Evolutionary conservation across 345 rosid species (phyloP).

Genomic region (Hevea brasiliensis): DNA sequence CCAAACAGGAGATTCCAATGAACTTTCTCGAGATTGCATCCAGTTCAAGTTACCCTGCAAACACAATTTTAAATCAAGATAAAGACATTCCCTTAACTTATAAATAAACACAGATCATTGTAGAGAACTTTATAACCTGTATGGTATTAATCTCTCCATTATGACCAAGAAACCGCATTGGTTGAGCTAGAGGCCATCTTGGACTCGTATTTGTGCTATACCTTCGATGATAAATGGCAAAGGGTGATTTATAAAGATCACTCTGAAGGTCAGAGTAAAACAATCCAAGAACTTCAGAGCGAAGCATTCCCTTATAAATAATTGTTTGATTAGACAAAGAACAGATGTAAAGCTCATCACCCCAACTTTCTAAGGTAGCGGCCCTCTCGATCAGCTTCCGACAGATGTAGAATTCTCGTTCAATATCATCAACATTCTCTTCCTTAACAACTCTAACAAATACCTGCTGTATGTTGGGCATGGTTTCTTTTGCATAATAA

Average conservation of each 20-base stretch:
- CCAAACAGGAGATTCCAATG: constrained; percentile 92
- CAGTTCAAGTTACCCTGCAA: constrained; percentile 95
- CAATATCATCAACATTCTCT: constrained; percentile 83
- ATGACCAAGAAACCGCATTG: constrained; percentile 99
- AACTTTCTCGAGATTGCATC: constrained; percentile 98
- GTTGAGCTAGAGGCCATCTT: constrained; percentile 99
- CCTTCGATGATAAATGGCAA: constrained; percentile 95
- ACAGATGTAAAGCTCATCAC: constrained; percentile 83
- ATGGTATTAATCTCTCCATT: constrained; percentile 98
- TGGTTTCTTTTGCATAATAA: constrained; percentile 84
- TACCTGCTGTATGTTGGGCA: constrained; percentile 94
- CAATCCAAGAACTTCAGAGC: constrained; percentile 88
- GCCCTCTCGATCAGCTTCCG: constrained; percentile 81
- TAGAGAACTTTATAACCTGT: constrained; percentile 51
- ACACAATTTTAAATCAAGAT: constrained; percentile 7
- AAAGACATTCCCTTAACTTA: constrained; percentile 6
- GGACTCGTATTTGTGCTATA: constrained; percentile 99
- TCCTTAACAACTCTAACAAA: constrained; percentile 84
- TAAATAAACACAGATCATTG: neutral
- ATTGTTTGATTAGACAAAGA: constrained; percentile 92
- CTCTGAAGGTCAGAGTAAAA: constrained; percentile 83
- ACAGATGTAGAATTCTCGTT: constrained; percentile 91
- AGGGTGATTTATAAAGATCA: constrained; percentile 71
- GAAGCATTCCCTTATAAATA: constrained; percentile 99
- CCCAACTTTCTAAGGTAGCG: constrained; percentile 68